Evolutionary conservation across 257 asterid species (phyloP).

Genomic region (Handroanthus guayacan): DNA sequence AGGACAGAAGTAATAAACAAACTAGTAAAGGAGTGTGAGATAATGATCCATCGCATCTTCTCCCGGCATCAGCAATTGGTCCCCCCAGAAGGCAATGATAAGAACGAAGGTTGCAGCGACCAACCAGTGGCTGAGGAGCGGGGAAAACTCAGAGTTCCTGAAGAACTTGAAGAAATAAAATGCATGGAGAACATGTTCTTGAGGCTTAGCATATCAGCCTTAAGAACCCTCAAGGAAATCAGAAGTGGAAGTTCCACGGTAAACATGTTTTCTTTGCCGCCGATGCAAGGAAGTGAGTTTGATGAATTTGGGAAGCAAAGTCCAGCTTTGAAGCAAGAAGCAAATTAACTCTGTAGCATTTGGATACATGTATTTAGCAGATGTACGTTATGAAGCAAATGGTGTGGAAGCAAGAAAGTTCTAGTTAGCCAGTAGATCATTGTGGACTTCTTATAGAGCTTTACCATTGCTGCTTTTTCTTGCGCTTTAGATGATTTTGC

Average conservation of each 20-base stretch:
- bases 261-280: conserved; percentile 74
- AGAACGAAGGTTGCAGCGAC: conserved; percentile 37
- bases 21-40: conserved; percentile 73
- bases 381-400: conserved; percentile 5
- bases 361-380: no score
- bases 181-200: conserved; percentile 66
- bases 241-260: conserved; percentile 74
- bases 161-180: conserved; percentile 61
- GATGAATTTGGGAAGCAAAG: conserved; percentile 49
- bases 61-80: conserved; percentile 49
- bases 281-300: conserved; percentile 44
- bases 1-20: conserved; percentile 57
- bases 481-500: not conserved
- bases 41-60: conserved; percentile 60
- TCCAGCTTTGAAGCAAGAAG: conserved; percentile 44
- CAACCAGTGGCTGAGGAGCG: conserved; percentile 33
- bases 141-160: conserved; percentile 49
- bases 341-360: conserved; percentile 27
- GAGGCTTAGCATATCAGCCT: conserved; percentile 67
- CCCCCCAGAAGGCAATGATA: conserved; percentile 47
- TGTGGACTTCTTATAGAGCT: conserved; percentile 20
- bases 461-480: not conserved
- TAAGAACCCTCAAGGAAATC: conserved; percentile 64
- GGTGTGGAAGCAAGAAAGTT: conserved; percentile 28
- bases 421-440: conserved; percentile 30